Base-by-base conservation (phyloP, 2,329 filamentous ascomycete genomes). In the Xylariaceae sp. region DNA sequence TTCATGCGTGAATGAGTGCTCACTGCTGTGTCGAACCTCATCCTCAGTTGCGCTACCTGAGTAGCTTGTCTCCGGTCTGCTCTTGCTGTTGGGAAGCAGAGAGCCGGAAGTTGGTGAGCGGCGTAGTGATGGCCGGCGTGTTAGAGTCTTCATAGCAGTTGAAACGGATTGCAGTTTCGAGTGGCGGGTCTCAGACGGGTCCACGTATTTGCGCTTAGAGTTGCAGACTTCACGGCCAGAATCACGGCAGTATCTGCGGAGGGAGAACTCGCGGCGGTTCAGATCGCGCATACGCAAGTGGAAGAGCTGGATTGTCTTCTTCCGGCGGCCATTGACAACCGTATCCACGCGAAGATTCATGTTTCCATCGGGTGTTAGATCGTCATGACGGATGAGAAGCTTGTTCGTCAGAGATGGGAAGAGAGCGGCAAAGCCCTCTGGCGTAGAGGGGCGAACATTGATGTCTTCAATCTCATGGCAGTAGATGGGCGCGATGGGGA, bases 231-330 rank as follows among this genome's bases (percentile, higher is more conserved):
- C 93, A 53, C 93, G 87, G 18, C 94, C 93, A 35, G 92, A 97
- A 64, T 96, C 89, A 58, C 94, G 86, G 74, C 90, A 94, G 74
- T 99, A 97, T 52, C 93, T 86, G 35, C 93, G 87, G 34, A 97
- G 80, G 0, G 92, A 96, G 74, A 96, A 97, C 62, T 96, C 89
- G 53, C 94, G 85, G 67, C 86, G 86, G 69, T 86, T 87, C 57
- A 97, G 78, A 73, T 97, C 91, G 72, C 96, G 88, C 91, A 99
- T 96, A 69, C 92, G 89, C 61, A 97, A 80, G 74, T 99, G 93
- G 75, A 97, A 97, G 52, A 99, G 86, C 72, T 87, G 84, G 9
- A 85, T 76, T 4, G 86, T 90, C 68, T 89, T 83, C 67, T 85
- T 85, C 63, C 86, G 83, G 64, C 83, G 83, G 47, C 82, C 82